Percentiles rank a stretch among this genome's conserved stretches.
phyloP scores from a whole-genome alignment of 352 stramenopile genomes.

The Pythium brassicae region DNA sequence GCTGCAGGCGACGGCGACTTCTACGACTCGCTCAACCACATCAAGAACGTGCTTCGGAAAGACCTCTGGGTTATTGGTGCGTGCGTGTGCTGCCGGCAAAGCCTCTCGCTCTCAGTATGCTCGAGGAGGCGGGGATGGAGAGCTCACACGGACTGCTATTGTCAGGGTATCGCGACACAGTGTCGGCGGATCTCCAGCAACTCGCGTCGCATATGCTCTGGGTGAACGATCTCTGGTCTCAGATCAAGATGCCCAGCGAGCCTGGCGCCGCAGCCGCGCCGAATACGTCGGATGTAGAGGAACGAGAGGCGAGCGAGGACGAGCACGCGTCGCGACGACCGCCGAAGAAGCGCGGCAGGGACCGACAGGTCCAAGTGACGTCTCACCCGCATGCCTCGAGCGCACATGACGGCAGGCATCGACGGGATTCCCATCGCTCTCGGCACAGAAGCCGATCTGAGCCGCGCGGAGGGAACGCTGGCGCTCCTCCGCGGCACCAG shows the following conservation, averaged over 20 bases:
- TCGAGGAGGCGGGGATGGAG: neutral
- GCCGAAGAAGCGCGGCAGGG: slow-evolving; percentile 3
- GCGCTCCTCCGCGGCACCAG: neutral
- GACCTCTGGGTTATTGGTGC: slow-evolving; percentile 84
- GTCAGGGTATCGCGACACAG: slow-evolving; percentile 59
- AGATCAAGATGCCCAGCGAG: slow-evolving; percentile 25
- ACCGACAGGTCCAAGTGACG: slow-evolving; percentile 14
- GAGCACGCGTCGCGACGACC: neutral
- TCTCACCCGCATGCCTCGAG: neutral
- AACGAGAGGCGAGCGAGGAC: slow-evolving; percentile 7
- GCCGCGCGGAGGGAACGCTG: neutral
- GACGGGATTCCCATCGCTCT: slow-evolving; percentile 10
- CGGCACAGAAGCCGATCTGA: neutral
- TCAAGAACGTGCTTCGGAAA: slow-evolving; percentile 79
- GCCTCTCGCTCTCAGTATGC: neutral
- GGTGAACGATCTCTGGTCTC: slow-evolving; percentile 60
- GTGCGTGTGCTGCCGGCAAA: neutral
- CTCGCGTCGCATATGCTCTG: slow-evolving; percentile 72
- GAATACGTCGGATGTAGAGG: slow-evolving; percentile 3
- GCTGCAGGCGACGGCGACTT: slow-evolving; percentile 76
- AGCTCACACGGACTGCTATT: neutral
- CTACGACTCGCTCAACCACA: slow-evolving; percentile 79
- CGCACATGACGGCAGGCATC: slow-evolving; percentile 3
- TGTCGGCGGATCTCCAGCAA: slow-evolving; percentile 78
- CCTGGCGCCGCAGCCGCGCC: slow-evolving; percentile 7